These are phyloP conservation scores for Hypoxylon rickii DNA, from an alignment of 495 filamentous ascomycete genomes.

Conservation along the genomic window DNA sequence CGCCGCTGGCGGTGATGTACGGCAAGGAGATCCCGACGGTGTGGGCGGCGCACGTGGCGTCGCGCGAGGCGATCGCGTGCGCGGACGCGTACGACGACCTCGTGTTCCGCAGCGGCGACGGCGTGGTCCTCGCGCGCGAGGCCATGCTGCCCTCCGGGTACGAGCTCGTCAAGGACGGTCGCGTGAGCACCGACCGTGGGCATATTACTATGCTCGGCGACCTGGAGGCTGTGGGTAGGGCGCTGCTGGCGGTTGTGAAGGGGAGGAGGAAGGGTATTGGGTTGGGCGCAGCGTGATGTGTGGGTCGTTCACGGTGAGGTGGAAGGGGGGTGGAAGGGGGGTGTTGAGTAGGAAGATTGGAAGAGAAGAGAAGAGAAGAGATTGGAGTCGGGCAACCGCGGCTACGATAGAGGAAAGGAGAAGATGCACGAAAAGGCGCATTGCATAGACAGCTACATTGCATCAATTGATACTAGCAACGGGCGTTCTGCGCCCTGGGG, in stretches of 20 bases:
- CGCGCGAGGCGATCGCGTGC: conserved; percentile 65
- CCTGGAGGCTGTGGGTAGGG: conserved; percentile 77
- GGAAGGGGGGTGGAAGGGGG: conserved; percentile 65
- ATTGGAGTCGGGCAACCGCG: conserved; percentile 29
- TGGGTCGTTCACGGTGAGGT: conserved; percentile 48
- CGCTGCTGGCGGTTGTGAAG: conserved; percentile 65
- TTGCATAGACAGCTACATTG: background rate
- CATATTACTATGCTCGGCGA: conserved; percentile 88
- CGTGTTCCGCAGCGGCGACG: conserved; percentile 85
- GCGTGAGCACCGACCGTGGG: conserved; percentile 78
- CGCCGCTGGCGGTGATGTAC: conserved; percentile 84
- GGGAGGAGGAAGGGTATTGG: conserved; percentile 76
- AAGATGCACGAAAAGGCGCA: conserved; percentile 12
- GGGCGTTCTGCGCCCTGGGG: background rate
- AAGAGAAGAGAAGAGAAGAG: conserved; percentile 3
- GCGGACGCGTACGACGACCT: conserved; percentile 86
- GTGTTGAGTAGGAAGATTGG: conserved; percentile 58
- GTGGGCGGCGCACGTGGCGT: conserved; percentile 72
- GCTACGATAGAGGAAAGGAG: conserved; percentile 2
- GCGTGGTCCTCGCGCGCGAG: conserved; percentile 82
- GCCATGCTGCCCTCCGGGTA: conserved; percentile 89
- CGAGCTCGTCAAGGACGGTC: conserved; percentile 66
- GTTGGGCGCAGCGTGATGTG: background rate
- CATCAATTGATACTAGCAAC: background rate
- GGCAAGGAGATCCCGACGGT: conserved; percentile 86